These are phyloP conservation scores for Canavalia gladiata DNA, from an alignment of 306 rosid genomes.

Conservation along the genomic window DNA sequence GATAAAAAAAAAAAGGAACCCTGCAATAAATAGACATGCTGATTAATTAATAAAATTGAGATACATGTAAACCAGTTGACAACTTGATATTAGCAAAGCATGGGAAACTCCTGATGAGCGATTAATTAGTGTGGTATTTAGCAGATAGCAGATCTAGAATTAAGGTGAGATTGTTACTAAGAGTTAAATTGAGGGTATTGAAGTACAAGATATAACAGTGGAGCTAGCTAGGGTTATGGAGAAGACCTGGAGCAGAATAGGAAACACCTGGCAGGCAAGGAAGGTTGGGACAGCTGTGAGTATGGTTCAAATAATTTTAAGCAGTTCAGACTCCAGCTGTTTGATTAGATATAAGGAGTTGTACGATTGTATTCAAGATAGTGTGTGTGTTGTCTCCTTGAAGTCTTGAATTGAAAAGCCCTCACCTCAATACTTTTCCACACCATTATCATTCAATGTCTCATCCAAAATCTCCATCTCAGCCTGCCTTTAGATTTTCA, in stretches of 20 bases:
- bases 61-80: too few species aligned
- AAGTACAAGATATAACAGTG: not conserved
- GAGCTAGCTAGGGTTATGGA: not conserved
- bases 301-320: slow-evolving; percentile 1
- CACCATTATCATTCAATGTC: slow-evolving; percentile 41
- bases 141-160: not conserved
- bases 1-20: too few species aligned
- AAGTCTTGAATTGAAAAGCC: slow-evolving; percentile 50
- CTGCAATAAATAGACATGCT: too few species aligned
- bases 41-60: too few species aligned
- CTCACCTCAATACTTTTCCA: slow-evolving; percentile 49
- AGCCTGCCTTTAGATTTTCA: slow-evolving; percentile 53
- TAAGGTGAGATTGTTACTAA: not conserved
- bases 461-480: slow-evolving; percentile 56
- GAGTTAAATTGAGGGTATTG: not conserved
- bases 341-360: slow-evolving; percentile 55
- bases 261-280: slow-evolving; percentile 18
- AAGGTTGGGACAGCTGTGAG: slow-evolving; percentile 7
- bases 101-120: too few species aligned
- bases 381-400: slow-evolving; percentile 18
- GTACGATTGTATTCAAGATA: not conserved
- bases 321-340: slow-evolving; percentile 68
- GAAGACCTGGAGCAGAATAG: slow-evolving; percentile 4
- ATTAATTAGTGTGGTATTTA: too few species aligned
- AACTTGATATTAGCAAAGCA: too few species aligned